Conservation (phyloP, 257 asterid species). For the Coffea eugenioides region DNA sequence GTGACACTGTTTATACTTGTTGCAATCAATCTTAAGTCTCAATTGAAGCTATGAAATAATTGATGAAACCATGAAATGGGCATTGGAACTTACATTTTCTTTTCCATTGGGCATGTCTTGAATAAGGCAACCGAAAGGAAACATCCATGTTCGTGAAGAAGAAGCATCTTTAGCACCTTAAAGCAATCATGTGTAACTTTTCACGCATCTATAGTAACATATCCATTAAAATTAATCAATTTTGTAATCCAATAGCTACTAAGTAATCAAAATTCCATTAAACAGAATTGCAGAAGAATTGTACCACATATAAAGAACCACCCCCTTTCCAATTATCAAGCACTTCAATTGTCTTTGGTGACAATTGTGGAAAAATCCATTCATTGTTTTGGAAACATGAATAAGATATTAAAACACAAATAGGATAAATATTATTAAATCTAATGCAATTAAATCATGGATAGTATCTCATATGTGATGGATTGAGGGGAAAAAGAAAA, state of each 20-base stretch:
- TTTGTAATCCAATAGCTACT: background rate
- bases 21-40: too few relatives aligned
- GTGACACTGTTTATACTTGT: too few relatives aligned
- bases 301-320: slow-evolving; percentile 56
- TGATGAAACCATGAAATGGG: background rate
- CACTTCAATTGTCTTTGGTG: slow-evolving; percentile 44
- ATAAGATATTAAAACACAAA: background rate
- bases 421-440: too few relatives aligned
- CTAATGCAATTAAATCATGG: too few relatives aligned
- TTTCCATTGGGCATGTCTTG: slow-evolving; percentile 56
- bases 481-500: too few relatives aligned
- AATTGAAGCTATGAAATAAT: background rate
- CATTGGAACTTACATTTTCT: slow-evolving; percentile 39
- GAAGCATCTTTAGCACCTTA: slow-evolving; percentile 36
- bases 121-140: slow-evolving; percentile 75
- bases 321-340: slow-evolving; percentile 43
- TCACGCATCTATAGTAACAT: slow-evolving; percentile 54
- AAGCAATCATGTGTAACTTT: slow-evolving; percentile 50
- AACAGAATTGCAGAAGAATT: background rate
- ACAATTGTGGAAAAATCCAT: slow-evolving; percentile 63
- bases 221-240: background rate
- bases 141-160: slow-evolving; percentile 51
- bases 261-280: background rate
- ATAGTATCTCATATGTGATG: too few relatives aligned
- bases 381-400: slow-evolving; percentile 50